These are phyloP conservation scores for Amphichorda felina DNA, from an alignment of 2,329 filamentous ascomycete genomes.

Conservation along the genomic window DNA sequence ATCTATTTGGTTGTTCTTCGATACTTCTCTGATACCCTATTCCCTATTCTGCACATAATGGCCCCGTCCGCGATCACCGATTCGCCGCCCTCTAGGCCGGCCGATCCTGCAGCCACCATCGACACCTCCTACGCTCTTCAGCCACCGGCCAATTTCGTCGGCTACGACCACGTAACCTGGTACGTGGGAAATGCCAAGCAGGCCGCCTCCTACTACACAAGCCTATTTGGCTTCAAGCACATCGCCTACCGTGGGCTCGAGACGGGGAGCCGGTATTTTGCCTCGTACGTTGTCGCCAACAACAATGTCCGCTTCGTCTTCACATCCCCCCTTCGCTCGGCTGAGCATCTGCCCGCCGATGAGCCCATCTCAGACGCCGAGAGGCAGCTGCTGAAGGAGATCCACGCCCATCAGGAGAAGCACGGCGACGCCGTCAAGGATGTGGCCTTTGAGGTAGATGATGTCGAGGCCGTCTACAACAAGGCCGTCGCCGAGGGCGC, in stretches of 20 bases:
- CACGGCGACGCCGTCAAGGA: conserved; percentile 95
- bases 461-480: conserved; percentile 67
- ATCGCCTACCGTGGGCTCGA: conserved; percentile 82
- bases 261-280: conserved; percentile 69
- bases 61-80: conserved; percentile 46
- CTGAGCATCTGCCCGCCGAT: conserved; percentile 38
- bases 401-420: conserved; percentile 71
- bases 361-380: conserved; percentile 55
- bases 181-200: conserved; percentile 97
- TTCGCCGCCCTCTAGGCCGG: conserved; percentile 31
- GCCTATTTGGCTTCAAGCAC: conserved; percentile 73
- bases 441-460: conserved; percentile 88
- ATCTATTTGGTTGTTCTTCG: too few species aligned
- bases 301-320: conserved; percentile 71
- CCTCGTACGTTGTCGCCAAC: conserved; percentile 76
- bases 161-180: conserved; percentile 91
- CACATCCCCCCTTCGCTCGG: conserved; percentile 65
- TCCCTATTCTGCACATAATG: conserved; percentile 25
- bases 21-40: not conserved
- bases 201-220: conserved; percentile 78
- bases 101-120: conserved; percentile 23
- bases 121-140: conserved; percentile 35
- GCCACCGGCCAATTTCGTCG: conserved; percentile 51
- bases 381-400: conserved; percentile 53
- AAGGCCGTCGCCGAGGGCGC: conserved; percentile 58